These are phyloP conservation scores for Rhizophora mangle DNA, from an alignment of 345 rosid species.

Conservation along the genomic window DNA sequence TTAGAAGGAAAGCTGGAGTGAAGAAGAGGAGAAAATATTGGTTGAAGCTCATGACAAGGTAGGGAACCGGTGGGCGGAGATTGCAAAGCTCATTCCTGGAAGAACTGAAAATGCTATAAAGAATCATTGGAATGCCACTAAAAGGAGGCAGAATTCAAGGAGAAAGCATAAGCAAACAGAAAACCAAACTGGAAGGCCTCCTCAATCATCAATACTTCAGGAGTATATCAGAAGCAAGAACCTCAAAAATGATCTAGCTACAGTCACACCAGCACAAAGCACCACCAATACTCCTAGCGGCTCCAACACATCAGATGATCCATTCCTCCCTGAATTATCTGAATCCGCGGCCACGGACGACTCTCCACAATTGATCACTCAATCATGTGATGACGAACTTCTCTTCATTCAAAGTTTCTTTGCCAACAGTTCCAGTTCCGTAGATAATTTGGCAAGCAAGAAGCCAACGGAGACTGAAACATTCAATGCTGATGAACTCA, in stretches of 20 bases:
- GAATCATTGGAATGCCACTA: slow-evolving; percentile 96
- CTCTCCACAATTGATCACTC: slow-evolving; percentile 29
- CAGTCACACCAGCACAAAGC: slow-evolving; percentile 14
- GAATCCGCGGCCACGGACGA: slow-evolving; percentile 24
- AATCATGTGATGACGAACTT: slow-evolving; percentile 60
- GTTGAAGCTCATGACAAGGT: slow-evolving; percentile 69
- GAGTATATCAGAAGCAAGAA: slow-evolving; percentile 67
- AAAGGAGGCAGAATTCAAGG: slow-evolving; percentile 71
- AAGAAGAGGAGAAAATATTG: slow-evolving; percentile 74
- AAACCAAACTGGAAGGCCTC: slow-evolving; percentile 30
- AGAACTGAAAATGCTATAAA: slow-evolving; percentile 87
- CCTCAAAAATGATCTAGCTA: slow-evolving; percentile 17
- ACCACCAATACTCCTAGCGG: slow-evolving; percentile 30
- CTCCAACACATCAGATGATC: slow-evolving; percentile 33
- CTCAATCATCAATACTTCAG: slow-evolving; percentile 65
- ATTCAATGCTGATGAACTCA: too few species aligned
- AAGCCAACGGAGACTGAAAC: slow-evolving; percentile 7
- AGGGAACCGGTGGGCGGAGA: slow-evolving; percentile 96
- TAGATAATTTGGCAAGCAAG: slow-evolving; percentile 18
- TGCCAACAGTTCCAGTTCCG: slow-evolving; percentile 24
- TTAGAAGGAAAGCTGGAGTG: slow-evolving; percentile 92
- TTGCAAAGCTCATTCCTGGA: slow-evolving; percentile 76
- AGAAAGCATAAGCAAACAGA: slow-evolving; percentile 49
- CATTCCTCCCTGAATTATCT: slow-evolving; percentile 40
- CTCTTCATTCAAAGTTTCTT: slow-evolving; percentile 63